Percentiles rank a stretch among this genome's conserved stretches.
Conservation (phyloP, 2,329 filamentous ascomycete species). For the Anisogramma anomala region DNA sequence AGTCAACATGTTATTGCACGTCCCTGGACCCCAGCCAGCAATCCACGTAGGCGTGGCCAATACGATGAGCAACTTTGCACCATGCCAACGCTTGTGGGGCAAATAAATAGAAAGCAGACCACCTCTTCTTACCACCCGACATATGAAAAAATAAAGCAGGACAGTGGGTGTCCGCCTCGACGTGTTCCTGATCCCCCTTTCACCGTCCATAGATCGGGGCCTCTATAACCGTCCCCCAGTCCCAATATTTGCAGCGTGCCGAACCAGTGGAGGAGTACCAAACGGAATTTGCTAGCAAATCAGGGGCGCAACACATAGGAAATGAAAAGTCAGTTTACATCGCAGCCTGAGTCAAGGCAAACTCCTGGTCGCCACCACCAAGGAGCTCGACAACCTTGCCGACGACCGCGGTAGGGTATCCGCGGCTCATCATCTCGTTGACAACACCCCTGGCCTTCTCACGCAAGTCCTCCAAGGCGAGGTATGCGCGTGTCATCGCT, state of each 20-base stretch:
- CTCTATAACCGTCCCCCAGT: not conserved
- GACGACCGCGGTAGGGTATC: slow-evolving; percentile 83
- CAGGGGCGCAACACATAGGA: slow-evolving; percentile 13
- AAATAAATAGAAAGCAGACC: slow-evolving; percentile 12
- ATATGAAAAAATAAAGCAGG: not conserved
- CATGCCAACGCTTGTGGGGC: slow-evolving; percentile 6
- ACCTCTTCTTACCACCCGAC: slow-evolving; percentile 7
- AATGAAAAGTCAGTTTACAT: slow-evolving; percentile 9
- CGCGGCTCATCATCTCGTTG: slow-evolving; percentile 78
- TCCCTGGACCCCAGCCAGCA: slow-evolving; percentile 7
- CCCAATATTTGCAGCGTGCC: slow-evolving; percentile 4
- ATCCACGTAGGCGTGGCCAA: slow-evolving; percentile 8
- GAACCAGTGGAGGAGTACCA: slow-evolving; percentile 21
- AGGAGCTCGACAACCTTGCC: slow-evolving; percentile 91
- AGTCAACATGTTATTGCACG: not conserved
- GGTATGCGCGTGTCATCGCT: slow-evolving; percentile 89
- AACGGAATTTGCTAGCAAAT: slow-evolving; percentile 15
- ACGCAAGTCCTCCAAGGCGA: slow-evolving; percentile 65
- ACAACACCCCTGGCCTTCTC: slow-evolving; percentile 67
- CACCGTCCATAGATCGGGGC: not conserved
- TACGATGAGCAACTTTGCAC: slow-evolving; percentile 1
- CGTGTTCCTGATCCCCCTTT: not conserved
- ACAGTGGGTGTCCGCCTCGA: slow-evolving; percentile 1
- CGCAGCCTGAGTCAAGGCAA: slow-evolving; percentile 10
- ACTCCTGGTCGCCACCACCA: slow-evolving; percentile 41